A percentile compares a stretch with the other conserved stretches of the same genome.
Conservation (phyloP, 257 asterid species). For the Osmanthus fragrans region DNA sequence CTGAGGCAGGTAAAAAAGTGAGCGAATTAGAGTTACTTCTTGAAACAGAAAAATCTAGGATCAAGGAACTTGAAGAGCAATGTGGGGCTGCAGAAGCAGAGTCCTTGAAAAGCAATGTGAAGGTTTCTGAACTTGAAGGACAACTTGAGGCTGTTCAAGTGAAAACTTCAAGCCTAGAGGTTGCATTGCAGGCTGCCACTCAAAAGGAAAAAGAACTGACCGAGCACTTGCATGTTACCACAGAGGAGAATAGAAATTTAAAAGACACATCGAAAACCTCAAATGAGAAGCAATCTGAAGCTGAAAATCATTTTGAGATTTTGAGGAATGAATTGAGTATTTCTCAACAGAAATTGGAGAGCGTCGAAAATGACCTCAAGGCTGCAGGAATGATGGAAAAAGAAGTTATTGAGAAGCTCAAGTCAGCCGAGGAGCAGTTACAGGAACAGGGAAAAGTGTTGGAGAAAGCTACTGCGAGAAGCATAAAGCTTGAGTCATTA, state of each 20-base stretch:
- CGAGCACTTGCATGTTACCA: constrained; percentile 37
- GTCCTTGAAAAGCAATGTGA: constrained; percentile 39
- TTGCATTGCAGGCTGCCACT: constrained; percentile 49
- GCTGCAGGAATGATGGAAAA: constrained; percentile 55
- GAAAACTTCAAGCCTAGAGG: constrained; percentile 69
- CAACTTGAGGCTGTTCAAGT: constrained; percentile 57
- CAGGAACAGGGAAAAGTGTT: constrained; percentile 52
- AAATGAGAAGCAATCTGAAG: constrained; percentile 64
- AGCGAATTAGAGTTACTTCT: constrained; percentile 71
- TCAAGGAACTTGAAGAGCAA: constrained; percentile 86
- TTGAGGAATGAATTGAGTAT: constrained; percentile 51
- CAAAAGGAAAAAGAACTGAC: constrained; percentile 64
- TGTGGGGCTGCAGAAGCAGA: constrained; percentile 51
- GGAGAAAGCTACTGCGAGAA: constrained; percentile 59
- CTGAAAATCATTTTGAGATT: constrained; percentile 57
- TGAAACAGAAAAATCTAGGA: constrained; percentile 66
- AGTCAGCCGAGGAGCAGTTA: constrained; percentile 69
- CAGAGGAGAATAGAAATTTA: constrained; percentile 64
- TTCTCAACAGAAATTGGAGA: constrained; percentile 60
- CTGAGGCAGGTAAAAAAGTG: constrained; percentile 59
- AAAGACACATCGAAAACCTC: constrained; percentile 49
- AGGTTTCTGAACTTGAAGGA: constrained; percentile 62
- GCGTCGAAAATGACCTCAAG: constrained; percentile 60
- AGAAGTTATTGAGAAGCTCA: constrained; percentile 61
- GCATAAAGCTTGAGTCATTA: constrained; percentile 60